Base-by-base conservation (phyloP, 257 asterid species). In the Mitragyna speciosa region DNA sequence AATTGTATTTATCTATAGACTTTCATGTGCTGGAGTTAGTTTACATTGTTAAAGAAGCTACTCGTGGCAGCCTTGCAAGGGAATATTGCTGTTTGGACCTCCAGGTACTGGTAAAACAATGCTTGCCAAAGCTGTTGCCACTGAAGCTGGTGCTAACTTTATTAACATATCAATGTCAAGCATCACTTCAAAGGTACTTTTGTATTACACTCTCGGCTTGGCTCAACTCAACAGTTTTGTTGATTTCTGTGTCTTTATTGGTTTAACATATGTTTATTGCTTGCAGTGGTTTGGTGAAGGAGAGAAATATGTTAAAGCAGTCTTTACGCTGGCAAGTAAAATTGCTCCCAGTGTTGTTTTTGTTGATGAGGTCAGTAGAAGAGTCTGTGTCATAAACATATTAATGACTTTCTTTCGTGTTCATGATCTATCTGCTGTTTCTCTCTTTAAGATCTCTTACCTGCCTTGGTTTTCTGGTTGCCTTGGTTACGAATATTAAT, bases 71-170 rank as follows among this genome's bases (percentile, higher is more conserved):
- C 98, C 97, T 66, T 94, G 98, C 81, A 94, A 94, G 86, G 97
- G 97, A 78, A 91, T 94, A 87, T 86, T 94, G 92, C 98, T 94
- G 54, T 94, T 94, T 78, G 98, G 98, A 51, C 98, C 97, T 82
- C 97, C 95, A 74, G 97, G 97, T 83, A 91, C 98, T 8, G 97
- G 95, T 81, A 92, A 92, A 87, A 94, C 98, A 68, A 92, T 94
- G 97, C 92, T 94, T 79, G 98, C 97, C 77, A 94, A 94, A 88
- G 98, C 98, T 74, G 96, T 94, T 86, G 98, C 98, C 73, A 94
- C 97, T 7, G 97, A 92, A 84, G 97, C 97, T 78, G 93, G 95
- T 82, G 98, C 98, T 30, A 93, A 94, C 89, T 94, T 92, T 85
- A 90, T 92, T 48, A 94, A 91, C 85, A 92, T 94, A 87, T 94